Percentiles rank a stretch among this genome's conserved stretches.
Conservation (phyloP, 2,329 filamentous ascomycete species). For the Thielaviopsis euricoi region DNA sequence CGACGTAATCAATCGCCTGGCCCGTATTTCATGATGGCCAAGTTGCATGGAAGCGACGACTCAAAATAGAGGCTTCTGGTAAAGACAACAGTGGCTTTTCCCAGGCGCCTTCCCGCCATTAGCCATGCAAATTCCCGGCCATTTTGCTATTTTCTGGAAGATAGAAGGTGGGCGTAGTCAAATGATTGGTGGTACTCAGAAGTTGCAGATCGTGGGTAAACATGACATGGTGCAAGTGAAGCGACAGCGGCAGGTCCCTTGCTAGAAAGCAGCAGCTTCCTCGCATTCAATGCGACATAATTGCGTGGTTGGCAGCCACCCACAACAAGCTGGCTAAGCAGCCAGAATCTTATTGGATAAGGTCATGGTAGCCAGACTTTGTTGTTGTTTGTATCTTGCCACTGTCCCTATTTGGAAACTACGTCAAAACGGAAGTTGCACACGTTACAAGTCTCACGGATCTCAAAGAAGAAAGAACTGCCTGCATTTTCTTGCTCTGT, state of each 20-base stretch:
- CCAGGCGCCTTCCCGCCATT: not conserved
- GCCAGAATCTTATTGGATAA: not conserved
- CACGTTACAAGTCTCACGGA: not conserved
- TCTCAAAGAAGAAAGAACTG: not conserved
- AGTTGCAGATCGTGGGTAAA: not conserved
- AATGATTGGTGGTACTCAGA: not conserved
- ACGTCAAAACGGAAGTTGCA: not conserved
- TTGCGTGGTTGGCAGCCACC: not conserved
- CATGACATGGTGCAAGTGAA: not conserved
- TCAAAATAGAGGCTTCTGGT: not conserved
- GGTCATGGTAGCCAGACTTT: not conserved
- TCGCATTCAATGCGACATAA: not conserved
- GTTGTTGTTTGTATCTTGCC: not conserved
- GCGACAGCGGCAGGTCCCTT: not conserved
- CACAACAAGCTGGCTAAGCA: not conserved
- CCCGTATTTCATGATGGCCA: not conserved
- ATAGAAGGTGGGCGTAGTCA: not conserved
- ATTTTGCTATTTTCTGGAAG: not conserved
- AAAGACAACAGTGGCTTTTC: not conserved
- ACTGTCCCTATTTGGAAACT: not conserved
- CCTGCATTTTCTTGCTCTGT: not conserved
- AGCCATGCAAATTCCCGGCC: not conserved
- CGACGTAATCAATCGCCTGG: not conserved
- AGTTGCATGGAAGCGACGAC: not conserved
- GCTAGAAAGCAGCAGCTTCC: not conserved